Percentiles rank a stretch among this genome's conserved stretches.
Evolutionary conservation across 2,329 filamentous ascomycete species (phyloP).

Genomic region (Fusarium pseudocircinatum): DNA sequence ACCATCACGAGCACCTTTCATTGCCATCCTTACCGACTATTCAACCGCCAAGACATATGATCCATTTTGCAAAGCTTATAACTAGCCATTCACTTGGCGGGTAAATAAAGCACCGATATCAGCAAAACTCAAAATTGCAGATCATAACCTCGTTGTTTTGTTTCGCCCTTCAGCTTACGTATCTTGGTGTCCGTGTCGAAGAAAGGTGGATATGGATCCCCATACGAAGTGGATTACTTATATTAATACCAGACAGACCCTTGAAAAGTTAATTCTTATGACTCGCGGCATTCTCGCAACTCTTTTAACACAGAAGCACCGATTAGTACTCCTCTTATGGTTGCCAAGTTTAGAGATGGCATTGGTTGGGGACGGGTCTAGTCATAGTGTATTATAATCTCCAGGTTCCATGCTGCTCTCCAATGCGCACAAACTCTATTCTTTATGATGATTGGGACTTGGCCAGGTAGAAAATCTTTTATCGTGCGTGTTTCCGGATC

Average conservation of each 20-base stretch:
- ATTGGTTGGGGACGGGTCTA: not conserved
- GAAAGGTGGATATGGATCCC: not conserved
- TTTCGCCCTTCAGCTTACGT: not conserved
- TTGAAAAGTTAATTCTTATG: not conserved
- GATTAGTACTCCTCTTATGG: fast-evolving
- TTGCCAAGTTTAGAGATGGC: not conserved
- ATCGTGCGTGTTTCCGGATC: not conserved
- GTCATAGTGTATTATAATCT: no score
- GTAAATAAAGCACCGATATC: no score
- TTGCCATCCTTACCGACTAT: fast-evolving
- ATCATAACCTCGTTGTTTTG: not conserved
- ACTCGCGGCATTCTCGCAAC: not conserved
- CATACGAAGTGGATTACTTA: not conserved
- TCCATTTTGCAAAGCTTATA: not conserved
- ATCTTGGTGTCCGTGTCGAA: not conserved
- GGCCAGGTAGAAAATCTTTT: fast-evolving
- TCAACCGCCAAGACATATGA: not conserved
- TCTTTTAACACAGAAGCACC: fast-evolving
- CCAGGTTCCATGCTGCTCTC: not conserved
- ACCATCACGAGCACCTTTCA: fast-evolving
- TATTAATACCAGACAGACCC: not conserved
- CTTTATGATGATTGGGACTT: not conserved
- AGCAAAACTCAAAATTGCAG: not conserved
- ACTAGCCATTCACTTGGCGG: not conserved
- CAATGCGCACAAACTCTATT: fast-evolving